Evolutionary conservation across 202 grass and related monocot genomes (phyloP), one percentile per base, ranked within the genome.

Genomic region (Digitaria exilis): DNA sequence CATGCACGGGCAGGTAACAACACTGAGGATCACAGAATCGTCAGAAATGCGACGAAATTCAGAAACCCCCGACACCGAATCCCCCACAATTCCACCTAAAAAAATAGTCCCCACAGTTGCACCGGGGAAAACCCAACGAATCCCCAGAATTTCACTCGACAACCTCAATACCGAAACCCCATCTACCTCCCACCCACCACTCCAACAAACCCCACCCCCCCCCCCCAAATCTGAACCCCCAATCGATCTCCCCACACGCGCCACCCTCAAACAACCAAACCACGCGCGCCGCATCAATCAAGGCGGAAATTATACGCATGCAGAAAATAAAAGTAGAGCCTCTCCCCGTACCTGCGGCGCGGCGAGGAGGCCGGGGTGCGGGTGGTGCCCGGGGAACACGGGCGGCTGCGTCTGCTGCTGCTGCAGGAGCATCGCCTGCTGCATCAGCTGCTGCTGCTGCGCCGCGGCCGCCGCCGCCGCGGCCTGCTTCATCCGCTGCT

Each of bases 391-490:
- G 19, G 89, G 90, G 84, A 90, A 90, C 84, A 90, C 12, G 42
- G 88, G 76, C 62, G 90, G 58, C 68, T 71, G 80, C 80, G 24
- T 19, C 75, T 19, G 61, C 71, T 48, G 58, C 73, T 94, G 93
- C 61, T 95, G 92, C 87, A 93, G 77, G 90, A 91, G 92, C 84
- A 97, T 44, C 51, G 88, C 88, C 65, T 93, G 94, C 87, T 87
- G 90, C 87, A 89, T 89, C 87, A 92, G 78, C 79, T 90, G 93
- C 80, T 91, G 88, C 83, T 89, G 89, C 82, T 28, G 24, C 76
- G 58, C 77, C 64, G 78, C 81, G 4, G 85, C 81, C 59, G 83
- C 81, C 71, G 83, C 86, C 30, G 87, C 90, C 54, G 83, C 87
- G 31, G 80, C 85, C 68, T 93, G 93, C 87, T 86, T 88, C 84